These are phyloP conservation scores for Alternaria gaisen DNA, from an alignment of 2,329 filamentous ascomycete species.

Conservation along the genomic window DNA sequence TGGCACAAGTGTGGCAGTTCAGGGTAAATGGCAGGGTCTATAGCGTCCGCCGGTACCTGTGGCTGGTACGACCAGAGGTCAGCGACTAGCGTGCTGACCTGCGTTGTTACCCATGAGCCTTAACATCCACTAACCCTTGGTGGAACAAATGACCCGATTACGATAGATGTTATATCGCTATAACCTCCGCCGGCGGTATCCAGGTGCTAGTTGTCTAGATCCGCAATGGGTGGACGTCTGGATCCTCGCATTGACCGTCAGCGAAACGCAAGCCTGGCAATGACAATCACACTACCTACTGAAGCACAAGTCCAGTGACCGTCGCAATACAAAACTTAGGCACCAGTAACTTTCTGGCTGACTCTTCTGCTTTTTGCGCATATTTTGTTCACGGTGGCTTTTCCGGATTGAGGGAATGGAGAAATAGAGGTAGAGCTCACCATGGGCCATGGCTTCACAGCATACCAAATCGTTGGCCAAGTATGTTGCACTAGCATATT, in stretches of 20 bases:
- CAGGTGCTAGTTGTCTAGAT: no score
- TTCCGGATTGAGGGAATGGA: neutral
- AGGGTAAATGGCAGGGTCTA: neutral
- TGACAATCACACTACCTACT: no score
- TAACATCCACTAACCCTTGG: neutral
- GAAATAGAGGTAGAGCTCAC: neutral
- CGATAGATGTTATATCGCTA: neutral
- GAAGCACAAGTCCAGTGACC: no score
- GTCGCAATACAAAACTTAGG: no score
- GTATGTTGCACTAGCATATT: neutral
- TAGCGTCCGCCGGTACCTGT: neutral
- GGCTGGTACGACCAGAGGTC: neutral
- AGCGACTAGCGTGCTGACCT: neutral
- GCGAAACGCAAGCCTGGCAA: no score
- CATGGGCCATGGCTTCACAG: neutral
- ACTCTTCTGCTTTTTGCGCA: no score
- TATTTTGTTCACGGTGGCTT: no score
- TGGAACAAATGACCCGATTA: no score
- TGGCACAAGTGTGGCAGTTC: neutral
- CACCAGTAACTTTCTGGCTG: no score
- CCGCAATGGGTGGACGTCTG: no score
- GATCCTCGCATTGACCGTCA: no score
- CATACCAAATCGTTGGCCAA: neutral
- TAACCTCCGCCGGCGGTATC: no score
- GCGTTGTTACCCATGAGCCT: neutral